A percentile compares a stretch with the other conserved stretches of the same genome.
Conservation (phyloP, 2,329 filamentous ascomycete species). For the Allantophomopsis cytisporea region DNA sequence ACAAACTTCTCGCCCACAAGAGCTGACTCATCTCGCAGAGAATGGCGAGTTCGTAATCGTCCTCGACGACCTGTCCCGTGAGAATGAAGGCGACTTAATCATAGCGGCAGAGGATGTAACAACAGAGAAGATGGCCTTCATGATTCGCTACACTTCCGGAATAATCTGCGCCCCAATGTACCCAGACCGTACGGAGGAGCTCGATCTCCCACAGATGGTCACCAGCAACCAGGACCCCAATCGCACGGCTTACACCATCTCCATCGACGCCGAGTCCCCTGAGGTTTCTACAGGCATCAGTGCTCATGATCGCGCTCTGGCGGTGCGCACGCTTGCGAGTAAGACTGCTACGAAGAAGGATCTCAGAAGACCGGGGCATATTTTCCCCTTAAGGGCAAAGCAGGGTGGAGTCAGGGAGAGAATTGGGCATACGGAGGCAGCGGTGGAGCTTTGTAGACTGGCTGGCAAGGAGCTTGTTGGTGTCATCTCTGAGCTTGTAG, state of each 20-base stretch:
- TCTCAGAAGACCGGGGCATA: conserved; percentile 78
- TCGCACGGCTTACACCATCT: conserved; percentile 85
- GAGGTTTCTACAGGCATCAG: conserved; percentile 80
- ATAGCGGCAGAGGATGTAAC: conserved; percentile 81
- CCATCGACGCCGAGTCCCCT: conserved; percentile 64
- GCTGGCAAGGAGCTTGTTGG: conserved; percentile 66
- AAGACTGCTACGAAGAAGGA: conserved; percentile 32
- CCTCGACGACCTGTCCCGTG: conserved; percentile 80
- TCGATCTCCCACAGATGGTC: conserved; percentile 87
- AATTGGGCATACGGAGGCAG: conserved; percentile 85
- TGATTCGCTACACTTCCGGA: conserved; percentile 83
- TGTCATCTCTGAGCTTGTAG: conserved; percentile 85
- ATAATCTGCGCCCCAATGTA: conserved; percentile 81
- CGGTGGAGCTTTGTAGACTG: conserved; percentile 76
- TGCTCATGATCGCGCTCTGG: conserved; percentile 74
- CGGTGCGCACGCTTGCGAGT: conserved; percentile 66
- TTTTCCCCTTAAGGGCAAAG: conserved; percentile 71
- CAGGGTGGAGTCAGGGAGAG: conserved; percentile 71
- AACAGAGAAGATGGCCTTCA: conserved; percentile 84
- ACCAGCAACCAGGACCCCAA: conserved; percentile 61
- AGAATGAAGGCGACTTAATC: conserved; percentile 97
- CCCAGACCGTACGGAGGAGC: conserved; percentile 50
- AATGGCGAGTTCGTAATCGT: conserved; percentile 91
- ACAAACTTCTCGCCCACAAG: neutral
- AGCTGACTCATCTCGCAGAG: conserved; percentile 25